phyloP scores from a whole-genome alignment of 441 rosid genomes.

The Brassica balearica region DNA sequence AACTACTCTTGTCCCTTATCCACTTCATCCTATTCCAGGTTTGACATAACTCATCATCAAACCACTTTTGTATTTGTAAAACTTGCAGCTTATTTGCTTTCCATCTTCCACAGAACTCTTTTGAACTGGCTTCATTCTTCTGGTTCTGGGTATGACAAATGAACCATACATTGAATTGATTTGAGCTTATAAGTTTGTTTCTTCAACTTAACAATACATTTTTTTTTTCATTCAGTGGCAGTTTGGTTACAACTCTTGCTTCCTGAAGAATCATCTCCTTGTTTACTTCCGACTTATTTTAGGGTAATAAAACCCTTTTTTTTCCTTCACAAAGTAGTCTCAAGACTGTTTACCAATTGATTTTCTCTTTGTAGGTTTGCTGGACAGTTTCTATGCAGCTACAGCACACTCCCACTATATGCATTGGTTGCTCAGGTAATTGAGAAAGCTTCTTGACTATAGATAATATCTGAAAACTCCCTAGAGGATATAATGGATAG shows the following conservation, averaged over 20 bases:
- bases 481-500: not conserved
- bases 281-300: slow-evolving; percentile 73
- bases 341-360: not conserved
- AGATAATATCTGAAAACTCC: not conserved
- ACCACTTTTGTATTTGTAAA: not conserved
- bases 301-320: slow-evolving; percentile 57
- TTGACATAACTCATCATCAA: not conserved
- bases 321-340: not conserved
- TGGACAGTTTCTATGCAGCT: slow-evolving; percentile 76
- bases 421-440: slow-evolving; percentile 71
- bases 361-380: slow-evolving; percentile 62
- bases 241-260: slow-evolving; percentile 73
- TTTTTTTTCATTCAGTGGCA: slow-evolving; percentile 59
- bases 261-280: slow-evolving; percentile 59
- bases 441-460: not conserved
- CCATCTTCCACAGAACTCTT: slow-evolving; percentile 40
- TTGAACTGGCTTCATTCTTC: slow-evolving; percentile 87
- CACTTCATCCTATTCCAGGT: slow-evolving; percentile 81
- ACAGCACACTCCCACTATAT: slow-evolving; percentile 72
- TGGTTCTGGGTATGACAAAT: slow-evolving; percentile 86
- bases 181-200: not conserved
- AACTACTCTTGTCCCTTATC: slow-evolving; percentile 59
- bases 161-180: not conserved
- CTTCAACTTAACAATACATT: not conserved
- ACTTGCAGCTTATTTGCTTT: slow-evolving; percentile 25